Conservation (phyloP, 2,329 filamentous ascomycete genomes). For the Lachnellula subtilissima region DNA sequence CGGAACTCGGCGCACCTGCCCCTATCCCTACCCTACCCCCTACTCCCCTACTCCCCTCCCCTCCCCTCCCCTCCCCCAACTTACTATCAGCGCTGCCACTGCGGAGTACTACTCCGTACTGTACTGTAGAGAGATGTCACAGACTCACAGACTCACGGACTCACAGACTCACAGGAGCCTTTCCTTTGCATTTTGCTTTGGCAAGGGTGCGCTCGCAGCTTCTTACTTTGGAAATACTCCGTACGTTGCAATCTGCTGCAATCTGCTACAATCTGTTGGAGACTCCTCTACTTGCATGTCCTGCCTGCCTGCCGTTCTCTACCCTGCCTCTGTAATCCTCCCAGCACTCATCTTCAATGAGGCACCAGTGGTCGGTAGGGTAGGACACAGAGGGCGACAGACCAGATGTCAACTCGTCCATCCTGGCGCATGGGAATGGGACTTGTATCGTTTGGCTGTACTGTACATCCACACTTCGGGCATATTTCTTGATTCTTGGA, state of each 20-base stretch:
- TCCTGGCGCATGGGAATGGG: not conserved
- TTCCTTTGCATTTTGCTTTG: not conserved
- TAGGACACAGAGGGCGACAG: not conserved
- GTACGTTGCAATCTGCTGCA: not conserved
- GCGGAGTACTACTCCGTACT: no score
- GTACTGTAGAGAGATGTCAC: not conserved
- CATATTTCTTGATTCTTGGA: no score
- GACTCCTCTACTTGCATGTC: not conserved
- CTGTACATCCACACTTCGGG: not conserved
- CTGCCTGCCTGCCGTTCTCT: not conserved
- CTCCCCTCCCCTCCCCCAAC: no score
- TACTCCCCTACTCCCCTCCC: no score
- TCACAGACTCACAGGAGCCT: not conserved
- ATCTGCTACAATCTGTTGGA: not conserved
- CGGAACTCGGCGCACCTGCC: not conserved
- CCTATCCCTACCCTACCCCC: not conserved
- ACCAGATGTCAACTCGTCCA: not conserved
- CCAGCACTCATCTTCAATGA: not conserved
- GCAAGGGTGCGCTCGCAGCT: not conserved
- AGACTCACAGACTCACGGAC: no score
- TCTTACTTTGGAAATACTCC: not conserved
- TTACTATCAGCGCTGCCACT: no score
- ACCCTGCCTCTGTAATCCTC: not conserved
- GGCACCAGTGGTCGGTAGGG: not conserved
- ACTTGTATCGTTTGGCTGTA: not conserved